These are phyloP conservation scores for Lathyrus oleraceus DNA, from an alignment of 306 rosid species.

Conservation along the genomic window DNA sequence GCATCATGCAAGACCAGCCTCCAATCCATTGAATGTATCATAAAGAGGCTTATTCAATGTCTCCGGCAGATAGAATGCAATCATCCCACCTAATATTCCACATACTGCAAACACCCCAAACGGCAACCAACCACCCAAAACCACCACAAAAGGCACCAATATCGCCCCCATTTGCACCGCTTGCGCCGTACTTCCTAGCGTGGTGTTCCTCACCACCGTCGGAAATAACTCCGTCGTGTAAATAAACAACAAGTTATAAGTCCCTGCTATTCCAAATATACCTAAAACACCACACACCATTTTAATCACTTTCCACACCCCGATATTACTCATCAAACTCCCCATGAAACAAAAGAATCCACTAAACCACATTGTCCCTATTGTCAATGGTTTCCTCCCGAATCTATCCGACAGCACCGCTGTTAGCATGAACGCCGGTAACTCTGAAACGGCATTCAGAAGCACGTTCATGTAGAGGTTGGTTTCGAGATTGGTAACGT, in stretches of 20 bases:
- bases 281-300: slow-evolving; percentile 74
- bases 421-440: slow-evolving; percentile 74
- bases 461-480: slow-evolving; percentile 66
- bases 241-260: slow-evolving; percentile 70
- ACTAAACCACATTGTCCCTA: slow-evolving; percentile 79
- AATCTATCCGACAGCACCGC: slow-evolving; percentile 58
- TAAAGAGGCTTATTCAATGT: slow-evolving; percentile 72
- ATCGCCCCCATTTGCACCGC: slow-evolving; percentile 87
- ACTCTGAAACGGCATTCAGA: slow-evolving; percentile 73
- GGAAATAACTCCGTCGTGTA: slow-evolving; percentile 82
- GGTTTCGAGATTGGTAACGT: slow-evolving; percentile 65
- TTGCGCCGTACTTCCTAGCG: slow-evolving; percentile 69
- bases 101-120: slow-evolving; percentile 66
- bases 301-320: slow-evolving; percentile 53
- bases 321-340: slow-evolving; percentile 42
- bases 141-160: slow-evolving; percentile 81
- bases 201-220: slow-evolving; percentile 80
- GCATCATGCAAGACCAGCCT: slow-evolving; percentile 29
- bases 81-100: slow-evolving; percentile 57
- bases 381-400: slow-evolving; percentile 57
- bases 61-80: slow-evolving; percentile 79
- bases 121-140: slow-evolving; percentile 68
- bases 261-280: slow-evolving; percentile 89
- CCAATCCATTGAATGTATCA: slow-evolving; percentile 72
- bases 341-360: slow-evolving; percentile 68